These are phyloP conservation scores for Trichocomaceae sp. DNA, from an alignment of 2,329 filamentous ascomycete genomes.

Conservation along the genomic window DNA sequence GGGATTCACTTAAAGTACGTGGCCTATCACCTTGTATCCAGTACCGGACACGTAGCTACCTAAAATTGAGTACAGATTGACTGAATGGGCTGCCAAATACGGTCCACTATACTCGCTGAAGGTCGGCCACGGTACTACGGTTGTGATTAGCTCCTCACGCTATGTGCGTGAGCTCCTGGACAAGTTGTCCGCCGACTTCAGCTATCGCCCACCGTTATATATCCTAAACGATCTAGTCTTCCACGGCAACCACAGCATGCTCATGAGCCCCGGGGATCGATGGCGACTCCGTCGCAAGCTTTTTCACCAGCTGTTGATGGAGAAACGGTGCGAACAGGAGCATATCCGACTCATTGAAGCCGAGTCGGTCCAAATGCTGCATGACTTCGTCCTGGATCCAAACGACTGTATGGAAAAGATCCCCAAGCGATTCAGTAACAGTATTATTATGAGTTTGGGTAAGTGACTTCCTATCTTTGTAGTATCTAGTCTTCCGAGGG, in stretches of 20 bases:
- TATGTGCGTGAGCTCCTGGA: slow-evolving; percentile 41
- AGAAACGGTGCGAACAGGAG: slow-evolving; percentile 38
- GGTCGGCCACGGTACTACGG: slow-evolving; percentile 34
- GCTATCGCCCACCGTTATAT: slow-evolving; percentile 37
- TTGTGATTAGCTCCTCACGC: slow-evolving; percentile 37
- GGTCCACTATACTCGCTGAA: slow-evolving; percentile 40
- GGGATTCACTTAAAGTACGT: background rate
- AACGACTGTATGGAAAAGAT: slow-evolving; percentile 41
- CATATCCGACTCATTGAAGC: slow-evolving; percentile 42
- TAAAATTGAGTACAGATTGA: background rate
- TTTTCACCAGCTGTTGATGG: slow-evolving; percentile 42
- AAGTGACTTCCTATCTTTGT: background rate
- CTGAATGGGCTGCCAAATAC: slow-evolving; percentile 40
- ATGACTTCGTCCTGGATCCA: slow-evolving; percentile 39
- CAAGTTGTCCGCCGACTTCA: slow-evolving; percentile 41
- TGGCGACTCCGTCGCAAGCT: slow-evolving; percentile 45
- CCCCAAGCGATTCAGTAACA: slow-evolving; percentile 45
- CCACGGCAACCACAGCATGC: slow-evolving; percentile 41
- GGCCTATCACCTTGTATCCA: background rate
- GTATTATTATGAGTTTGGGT: slow-evolving; percentile 40
- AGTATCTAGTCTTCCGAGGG: too few species aligned
- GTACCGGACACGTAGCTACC: too few species aligned
- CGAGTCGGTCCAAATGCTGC: slow-evolving; percentile 44
- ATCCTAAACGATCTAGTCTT: slow-evolving; percentile 40
- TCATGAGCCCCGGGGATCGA: slow-evolving; percentile 43